phyloP scores from a whole-genome alignment of 257 asterid genomes.

The Nicotiana attenuata region DNA sequence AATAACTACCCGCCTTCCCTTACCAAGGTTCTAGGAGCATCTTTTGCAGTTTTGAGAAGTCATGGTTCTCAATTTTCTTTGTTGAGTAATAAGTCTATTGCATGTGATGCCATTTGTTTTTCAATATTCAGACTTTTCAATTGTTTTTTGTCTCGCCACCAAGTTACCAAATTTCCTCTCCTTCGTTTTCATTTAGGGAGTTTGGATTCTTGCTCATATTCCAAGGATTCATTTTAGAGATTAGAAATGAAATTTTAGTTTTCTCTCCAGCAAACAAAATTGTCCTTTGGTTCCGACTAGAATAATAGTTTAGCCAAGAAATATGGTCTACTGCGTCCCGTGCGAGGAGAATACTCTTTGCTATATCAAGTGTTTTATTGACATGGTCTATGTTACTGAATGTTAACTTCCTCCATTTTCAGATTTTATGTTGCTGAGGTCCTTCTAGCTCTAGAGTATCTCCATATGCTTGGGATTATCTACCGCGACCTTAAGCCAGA shows the following conservation, averaged over 20 bases:
- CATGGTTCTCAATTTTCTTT: background rate
- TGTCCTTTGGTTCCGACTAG: background rate
- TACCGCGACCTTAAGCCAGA: constrained; percentile 39
- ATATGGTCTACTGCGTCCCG: background rate
- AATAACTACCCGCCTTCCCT: background rate
- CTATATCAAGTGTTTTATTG: background rate
- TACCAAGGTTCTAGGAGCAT: background rate
- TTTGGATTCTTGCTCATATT: background rate
- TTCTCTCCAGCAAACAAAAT: background rate
- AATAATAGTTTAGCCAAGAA: background rate
- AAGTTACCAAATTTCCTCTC: background rate
- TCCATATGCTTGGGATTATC: constrained; percentile 37
- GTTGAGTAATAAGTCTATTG: background rate
- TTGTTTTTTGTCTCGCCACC: background rate
- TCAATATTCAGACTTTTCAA: background rate
- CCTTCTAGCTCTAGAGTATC: constrained; percentile 31
- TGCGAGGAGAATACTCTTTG: background rate
- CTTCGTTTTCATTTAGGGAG: background rate
- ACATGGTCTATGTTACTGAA: background rate
- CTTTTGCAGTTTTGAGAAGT: background rate
- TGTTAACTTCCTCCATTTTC: background rate
- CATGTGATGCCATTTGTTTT: background rate
- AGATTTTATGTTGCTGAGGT: constrained; percentile 39
- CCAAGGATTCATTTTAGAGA: background rate
- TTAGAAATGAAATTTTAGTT: background rate